A percentile compares a stretch with the other conserved stretches of the same genome.
These are phyloP conservation scores for Goffeauzyma gilvescens DNA, from an alignment of 768 basidiomycete genomes.

Conservation along the genomic window DNA sequence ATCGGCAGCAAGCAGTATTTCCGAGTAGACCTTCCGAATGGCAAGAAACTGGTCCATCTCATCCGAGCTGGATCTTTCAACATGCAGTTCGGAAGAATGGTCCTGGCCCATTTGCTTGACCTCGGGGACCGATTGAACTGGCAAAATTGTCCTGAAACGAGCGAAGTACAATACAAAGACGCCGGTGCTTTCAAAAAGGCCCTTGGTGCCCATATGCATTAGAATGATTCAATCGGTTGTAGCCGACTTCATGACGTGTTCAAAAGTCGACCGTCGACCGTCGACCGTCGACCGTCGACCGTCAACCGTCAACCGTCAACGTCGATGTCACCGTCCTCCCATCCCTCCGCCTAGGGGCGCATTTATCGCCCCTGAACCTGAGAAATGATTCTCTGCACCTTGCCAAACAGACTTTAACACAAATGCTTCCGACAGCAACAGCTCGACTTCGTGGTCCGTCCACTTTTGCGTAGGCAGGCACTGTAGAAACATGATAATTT, in stretches of 20 bases:
- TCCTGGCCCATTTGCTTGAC: neutral
- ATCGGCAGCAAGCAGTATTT: constrained; percentile 52
- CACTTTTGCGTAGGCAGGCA: constrained; percentile 47
- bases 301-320: neutral
- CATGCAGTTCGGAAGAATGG: constrained; percentile 68
- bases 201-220: neutral
- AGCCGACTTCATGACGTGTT: neutral
- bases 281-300: neutral
- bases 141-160: neutral
- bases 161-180: neutral
- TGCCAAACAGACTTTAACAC: constrained; percentile 38
- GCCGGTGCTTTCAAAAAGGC: neutral
- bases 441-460: constrained; percentile 88
- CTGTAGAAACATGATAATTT: constrained; percentile 89
- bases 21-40: constrained; percentile 71
- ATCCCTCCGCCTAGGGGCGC: neutral
- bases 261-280: neutral
- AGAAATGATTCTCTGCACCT: constrained; percentile 32
- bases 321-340: neutral
- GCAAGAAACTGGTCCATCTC: constrained; percentile 65
- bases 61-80: constrained; percentile 62
- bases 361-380: constrained; percentile 13
- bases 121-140: neutral
- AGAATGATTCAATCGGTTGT: neutral
- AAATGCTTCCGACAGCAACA: constrained; percentile 88